These are phyloP conservation scores for Chrysanthemum lavandulifolium DNA, from an alignment of 129 eudicot genomes.

Conservation along the genomic window DNA sequence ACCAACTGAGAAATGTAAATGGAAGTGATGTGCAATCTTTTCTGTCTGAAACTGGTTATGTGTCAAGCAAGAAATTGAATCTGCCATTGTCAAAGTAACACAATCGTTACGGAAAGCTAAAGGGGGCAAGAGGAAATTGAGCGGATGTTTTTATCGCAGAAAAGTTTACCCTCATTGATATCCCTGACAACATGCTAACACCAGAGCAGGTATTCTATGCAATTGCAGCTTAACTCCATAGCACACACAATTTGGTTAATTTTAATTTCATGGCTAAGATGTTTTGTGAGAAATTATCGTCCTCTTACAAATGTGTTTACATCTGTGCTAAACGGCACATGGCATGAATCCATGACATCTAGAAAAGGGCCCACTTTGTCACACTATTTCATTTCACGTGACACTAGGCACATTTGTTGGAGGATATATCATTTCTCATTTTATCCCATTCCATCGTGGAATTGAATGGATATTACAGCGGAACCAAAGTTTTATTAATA, in stretches of 20 bases:
- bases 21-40: constrained; percentile 62
- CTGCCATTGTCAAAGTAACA: constrained; percentile 57
- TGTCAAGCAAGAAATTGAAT: constrained; percentile 81
- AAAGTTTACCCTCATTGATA: constrained; percentile 68
- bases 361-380: too few relatives aligned
- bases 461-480: not conserved
- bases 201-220: constrained; percentile 71
- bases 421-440: too few relatives aligned
- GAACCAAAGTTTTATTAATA: too few relatives aligned
- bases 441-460: too few relatives aligned
- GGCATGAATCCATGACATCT: too few relatives aligned
- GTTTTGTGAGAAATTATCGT: too few relatives aligned
- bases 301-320: too few relatives aligned
- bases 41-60: constrained; percentile 60
- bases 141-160: constrained; percentile 55
- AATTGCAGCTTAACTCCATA: not conserved
- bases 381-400: not conserved
- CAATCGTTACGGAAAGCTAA: constrained; percentile 83
- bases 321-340: too few relatives aligned
- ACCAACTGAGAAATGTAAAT: constrained; percentile 60
- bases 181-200: constrained; percentile 82
- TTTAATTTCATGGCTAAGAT: too few relatives aligned
- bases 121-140: constrained; percentile 81
- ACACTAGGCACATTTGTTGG: not conserved
- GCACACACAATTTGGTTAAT: not conserved